Base-by-base conservation (phyloP, 2,329 filamentous ascomycete genomes). In the Sporothrix brunneoviolacea region DNA sequence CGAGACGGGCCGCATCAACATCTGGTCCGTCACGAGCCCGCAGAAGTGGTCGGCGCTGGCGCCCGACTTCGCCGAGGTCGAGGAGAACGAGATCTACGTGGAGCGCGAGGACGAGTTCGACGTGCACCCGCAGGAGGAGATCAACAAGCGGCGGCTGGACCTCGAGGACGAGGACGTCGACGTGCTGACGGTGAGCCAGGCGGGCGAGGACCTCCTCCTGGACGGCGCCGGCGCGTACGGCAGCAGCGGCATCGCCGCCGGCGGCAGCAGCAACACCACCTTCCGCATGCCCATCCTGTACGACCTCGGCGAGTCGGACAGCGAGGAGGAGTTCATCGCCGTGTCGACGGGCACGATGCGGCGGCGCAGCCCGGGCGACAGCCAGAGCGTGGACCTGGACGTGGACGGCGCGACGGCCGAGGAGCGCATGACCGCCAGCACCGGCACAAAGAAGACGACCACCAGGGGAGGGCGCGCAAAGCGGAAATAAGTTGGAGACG, bases 81-180 rank as follows among this genome's bases (percentile, higher is more conserved):
- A 98, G 68, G 93, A 98, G 68, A 98, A 98, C 60, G 90, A 95
- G 19, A 89, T 97, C 65, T 98, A 98, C 64, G 81, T 94, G 37
- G 93, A 98, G 67, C 80, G 82, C 50, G 93, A 98, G 68, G 93
- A 98, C 64, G 93, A 98, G 64, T 98, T 98, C 60, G 94, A 98
- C 66, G 94, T 97, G 51, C 93, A 97, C 64, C 90, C 90, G 0
- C 85, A 91, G 52, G 91, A 96, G 64, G 91, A 97, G 66, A 84
- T 97, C 50, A 89, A 94, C 64, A 91, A 95, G 66, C 82, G 91
- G 27, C 81, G 91, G 38, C 75, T 97, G 2, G 91, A 97, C 64
- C 78, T 86, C 12, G 93, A 98, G 68, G 93, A 97, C 60, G 93
- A 97, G 65, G 84, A 90, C 52, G 84, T 97, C 4, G 93, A 98